A percentile compares a stretch with the other conserved stretches of the same genome.
These are phyloP conservation scores for Oryza coarctata DNA, from an alignment of 176 grass and related monocot genomes.

Conservation along the genomic window DNA sequence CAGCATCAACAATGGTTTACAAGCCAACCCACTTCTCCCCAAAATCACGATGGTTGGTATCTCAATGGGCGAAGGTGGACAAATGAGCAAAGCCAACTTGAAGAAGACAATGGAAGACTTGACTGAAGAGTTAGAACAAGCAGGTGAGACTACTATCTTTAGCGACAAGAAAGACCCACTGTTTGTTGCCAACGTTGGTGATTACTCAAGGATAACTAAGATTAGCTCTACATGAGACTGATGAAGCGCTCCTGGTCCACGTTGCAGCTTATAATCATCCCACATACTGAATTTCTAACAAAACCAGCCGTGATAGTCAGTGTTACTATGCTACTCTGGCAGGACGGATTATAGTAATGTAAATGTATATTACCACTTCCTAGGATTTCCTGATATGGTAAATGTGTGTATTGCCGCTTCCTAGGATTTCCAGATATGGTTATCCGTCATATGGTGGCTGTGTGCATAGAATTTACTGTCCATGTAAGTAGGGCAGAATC, in stretches of 20 bases:
- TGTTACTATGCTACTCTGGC: slow-evolving; percentile 17
- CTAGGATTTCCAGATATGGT: not conserved
- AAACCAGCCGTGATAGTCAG: not conserved
- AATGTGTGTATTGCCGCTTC: not conserved
- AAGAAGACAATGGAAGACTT: slow-evolving; percentile 91
- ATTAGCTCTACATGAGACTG: slow-evolving; percentile 47
- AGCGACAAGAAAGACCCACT: slow-evolving; percentile 75
- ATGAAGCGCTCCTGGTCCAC: not conserved
- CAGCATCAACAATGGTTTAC: slow-evolving; percentile 30
- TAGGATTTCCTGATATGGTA: not conserved
- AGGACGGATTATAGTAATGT: not conserved
- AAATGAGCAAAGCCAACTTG: slow-evolving; percentile 71
- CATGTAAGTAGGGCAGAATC: not conserved
- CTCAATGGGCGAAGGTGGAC: slow-evolving; percentile 67
- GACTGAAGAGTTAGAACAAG: slow-evolving; percentile 81
- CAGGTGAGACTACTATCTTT: slow-evolving; percentile 44
- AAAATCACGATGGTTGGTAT: slow-evolving; percentile 97
- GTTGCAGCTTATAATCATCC: not conserved
- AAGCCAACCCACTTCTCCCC: slow-evolving; percentile 68
- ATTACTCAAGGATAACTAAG: slow-evolving; percentile 77
- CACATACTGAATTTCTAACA: slow-evolving; percentile 22
- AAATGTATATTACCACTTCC: not conserved
- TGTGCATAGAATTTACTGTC: not conserved
- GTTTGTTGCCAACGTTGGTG: slow-evolving; percentile 89
- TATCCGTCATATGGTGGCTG: not conserved